Base-by-base conservation (phyloP, 352 stramenopile genomes). In the Phytopythium oedochilum region DNA sequence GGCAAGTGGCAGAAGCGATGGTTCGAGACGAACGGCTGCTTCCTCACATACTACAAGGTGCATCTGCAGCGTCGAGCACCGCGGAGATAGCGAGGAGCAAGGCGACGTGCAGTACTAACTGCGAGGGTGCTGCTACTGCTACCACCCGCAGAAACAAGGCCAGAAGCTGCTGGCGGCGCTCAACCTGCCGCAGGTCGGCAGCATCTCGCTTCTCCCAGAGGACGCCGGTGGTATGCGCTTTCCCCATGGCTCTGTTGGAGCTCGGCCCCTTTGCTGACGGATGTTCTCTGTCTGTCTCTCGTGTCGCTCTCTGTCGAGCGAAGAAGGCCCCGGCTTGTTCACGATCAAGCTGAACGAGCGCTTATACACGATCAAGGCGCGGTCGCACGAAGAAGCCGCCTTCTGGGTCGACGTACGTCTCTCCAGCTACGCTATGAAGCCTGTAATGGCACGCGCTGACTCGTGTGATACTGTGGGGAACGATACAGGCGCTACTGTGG, bases 21-120 rank as follows among this genome's bases (percentile, higher is more conserved):
- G 89, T 99, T 99, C 66, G 97, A 99, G 78, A 98, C 92, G 10
- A 98, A 99, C 65, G 96, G 96, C 46, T 97, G 97, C 69, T 98
- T 98, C 75, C 82, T 99, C 36, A 98, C 96, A 15, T 99, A 99
- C 79, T 99, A 98, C 77, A 99, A 99, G 78, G 86, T 96, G 60
- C 35, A 52, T 12, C 43, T n/a, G n/a, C n/a, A n/a, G n/a, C n/a
- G n/a, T n/a, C n/a, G n/a, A n/a, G n/a, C n/a, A n/a, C n/a, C n/a
- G n/a, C n/a, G n/a, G n/a, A n/a, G n/a, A n/a, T n/a, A n/a, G n/a
- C n/a, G n/a, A n/a, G n/a, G n/a, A n/a, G n/a, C n/a, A n/a, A n/a
- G n/a, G n/a, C n/a, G n/a, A n/a, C n/a, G n/a, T n/a, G n/a, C n/a
- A n/a, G n/a, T n/a, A n/a, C n/a, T n/a, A n/a, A n/a, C n/a, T n/a